These are phyloP conservation scores for Lepraria neglecta DNA, from an alignment of 495 filamentous ascomycete species.

Conservation along the genomic window DNA sequence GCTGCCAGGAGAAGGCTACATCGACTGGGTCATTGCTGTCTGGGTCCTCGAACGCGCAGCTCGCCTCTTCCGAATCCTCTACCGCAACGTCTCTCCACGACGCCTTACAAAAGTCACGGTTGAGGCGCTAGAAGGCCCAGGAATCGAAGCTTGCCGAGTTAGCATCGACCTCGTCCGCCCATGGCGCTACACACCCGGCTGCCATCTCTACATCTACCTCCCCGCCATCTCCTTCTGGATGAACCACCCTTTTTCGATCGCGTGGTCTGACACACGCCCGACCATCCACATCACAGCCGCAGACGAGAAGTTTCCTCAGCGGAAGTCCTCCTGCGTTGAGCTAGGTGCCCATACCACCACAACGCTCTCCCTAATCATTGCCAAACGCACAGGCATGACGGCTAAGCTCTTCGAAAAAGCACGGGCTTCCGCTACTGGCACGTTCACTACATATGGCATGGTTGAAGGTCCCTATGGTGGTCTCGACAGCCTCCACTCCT, in stretches of 20 bases:
- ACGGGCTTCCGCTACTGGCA: slow-evolving; percentile 49
- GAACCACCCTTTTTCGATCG: slow-evolving; percentile 55
- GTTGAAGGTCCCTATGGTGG: slow-evolving; percentile 83
- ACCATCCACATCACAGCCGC: slow-evolving; percentile 30
- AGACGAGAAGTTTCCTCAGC: slow-evolving; percentile 36
- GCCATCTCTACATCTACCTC: slow-evolving; percentile 78
- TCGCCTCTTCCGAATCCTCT: slow-evolving; percentile 48
- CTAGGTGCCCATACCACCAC: slow-evolving; percentile 40
- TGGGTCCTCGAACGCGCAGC: slow-evolving; percentile 60
- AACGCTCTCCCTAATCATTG: slow-evolving; percentile 70
- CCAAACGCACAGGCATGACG: slow-evolving; percentile 79
- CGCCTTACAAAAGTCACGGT: slow-evolving; percentile 41
- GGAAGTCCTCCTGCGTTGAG: slow-evolving; percentile 19
- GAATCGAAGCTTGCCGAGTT: slow-evolving; percentile 41
- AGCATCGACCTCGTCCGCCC: slow-evolving; percentile 73
- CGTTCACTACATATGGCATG: slow-evolving; percentile 54
- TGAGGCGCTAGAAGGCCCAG: slow-evolving; percentile 47
- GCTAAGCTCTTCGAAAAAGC: slow-evolving; percentile 65
- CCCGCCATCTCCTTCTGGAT: slow-evolving; percentile 66
- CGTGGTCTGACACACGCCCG: slow-evolving; percentile 40
- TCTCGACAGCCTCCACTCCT: slow-evolving; percentile 59
- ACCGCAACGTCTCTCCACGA: slow-evolving; percentile 51
- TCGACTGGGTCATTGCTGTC: slow-evolving; percentile 52
- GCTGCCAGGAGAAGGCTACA: slow-evolving; percentile 56
- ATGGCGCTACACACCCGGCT: slow-evolving; percentile 66